Evolutionary conservation across 345 rosid genomes (phyloP), one percentile per base, ranked within the genome.

Genomic region (Hevea brasiliensis): DNA sequence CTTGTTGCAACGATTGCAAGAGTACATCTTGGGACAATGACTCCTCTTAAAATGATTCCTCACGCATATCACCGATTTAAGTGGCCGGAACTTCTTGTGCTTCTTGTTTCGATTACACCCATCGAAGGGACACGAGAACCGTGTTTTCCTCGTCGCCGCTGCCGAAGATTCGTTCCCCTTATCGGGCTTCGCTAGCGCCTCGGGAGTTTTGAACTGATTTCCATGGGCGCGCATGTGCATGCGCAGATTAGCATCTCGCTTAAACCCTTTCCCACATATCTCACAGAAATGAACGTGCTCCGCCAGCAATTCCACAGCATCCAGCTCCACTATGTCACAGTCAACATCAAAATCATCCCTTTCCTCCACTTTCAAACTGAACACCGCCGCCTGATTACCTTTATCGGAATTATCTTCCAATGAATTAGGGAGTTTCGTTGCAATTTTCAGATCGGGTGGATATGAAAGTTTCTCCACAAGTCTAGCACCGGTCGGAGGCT

Each of bases 221-320:
- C 96, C 92, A 61, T 90, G 92, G 6, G 96, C 96, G 3, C 92
- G 80, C 96, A 90, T 90, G 76, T 90, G 96, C 96, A 90, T 90
- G 64, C 92, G 73, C 53, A 90, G 65, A 79, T 90, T 90, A 26
- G 96, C 92, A 54, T 90, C 95, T 11, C 92, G 82, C 81, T 85
- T 90, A 84, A 90, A 90, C 35, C 95, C 91, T 73, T 90, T 88
- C 15, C 95, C 92, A 59, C 92, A 90, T 20, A 90, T 73, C 56
- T 88, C 90, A 60, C 96, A 88, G 79, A 87, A 85, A 70, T 90
- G 96, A 50, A 82, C 82, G 59, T 88, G 89, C 76, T 90, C 89
- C 1, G 91, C 87, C 20, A 89, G 77, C 42, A 90, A 68, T 83
- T 89, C 90, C 17, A 86, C 90, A 44, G 91, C 81, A 55, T 90